A percentile compares a stretch with the other conserved stretches of the same genome.
phyloP scores from a whole-genome alignment of 345 rosid species.

The Excoecaria cochinchinensis region DNA sequence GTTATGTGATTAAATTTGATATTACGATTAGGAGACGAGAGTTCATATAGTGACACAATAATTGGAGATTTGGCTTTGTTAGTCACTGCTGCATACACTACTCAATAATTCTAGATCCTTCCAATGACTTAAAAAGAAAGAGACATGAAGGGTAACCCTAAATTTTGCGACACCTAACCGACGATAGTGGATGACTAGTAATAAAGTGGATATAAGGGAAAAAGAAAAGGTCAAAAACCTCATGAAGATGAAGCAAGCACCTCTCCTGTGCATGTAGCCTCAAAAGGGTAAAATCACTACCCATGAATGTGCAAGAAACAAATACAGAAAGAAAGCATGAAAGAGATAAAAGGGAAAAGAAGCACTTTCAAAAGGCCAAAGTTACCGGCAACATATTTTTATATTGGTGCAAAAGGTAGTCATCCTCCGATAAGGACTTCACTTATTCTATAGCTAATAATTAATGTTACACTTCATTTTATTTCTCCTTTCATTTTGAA shows the following conservation, averaged over 20 bases:
- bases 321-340: not conserved
- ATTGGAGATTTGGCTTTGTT: constrained; percentile 15
- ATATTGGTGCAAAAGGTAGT: not conserved
- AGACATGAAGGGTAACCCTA: constrained; percentile 23
- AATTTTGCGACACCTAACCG: constrained; percentile 35
- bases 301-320: constrained; percentile 18
- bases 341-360: not conserved
- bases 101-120: constrained; percentile 31
- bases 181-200: constrained; percentile 36
- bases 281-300: constrained; percentile 6
- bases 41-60: constrained; percentile 22
- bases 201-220: constrained; percentile 19
- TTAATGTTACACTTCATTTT: too few relatives aligned
- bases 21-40: not conserved
- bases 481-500: too few relatives aligned
- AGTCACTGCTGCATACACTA: constrained; percentile 1
- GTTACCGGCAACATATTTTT: constrained; percentile 16
- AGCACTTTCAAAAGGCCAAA: constrained; percentile 19
- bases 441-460: not conserved
- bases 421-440: constrained; percentile 6
- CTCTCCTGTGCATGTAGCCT: not conserved
- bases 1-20: not conserved
- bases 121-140: not conserved
- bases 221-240: not conserved
- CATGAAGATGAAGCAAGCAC: not conserved